Conservation (phyloP, 225 moss, liverwort and hornwort species). For the Polytrichum commune region DNA sequence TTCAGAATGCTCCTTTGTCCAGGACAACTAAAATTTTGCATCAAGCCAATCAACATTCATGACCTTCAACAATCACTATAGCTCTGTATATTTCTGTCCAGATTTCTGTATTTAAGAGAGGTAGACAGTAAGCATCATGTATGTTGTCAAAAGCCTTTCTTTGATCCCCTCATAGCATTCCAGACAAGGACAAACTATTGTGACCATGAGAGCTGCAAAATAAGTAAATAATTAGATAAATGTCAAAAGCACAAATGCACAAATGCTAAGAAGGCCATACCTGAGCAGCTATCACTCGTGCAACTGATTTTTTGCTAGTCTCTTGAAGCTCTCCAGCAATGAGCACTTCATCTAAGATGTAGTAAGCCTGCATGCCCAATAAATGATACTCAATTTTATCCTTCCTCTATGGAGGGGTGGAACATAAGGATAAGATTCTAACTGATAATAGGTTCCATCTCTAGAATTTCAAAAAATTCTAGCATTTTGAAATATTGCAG, state of each 20-base stretch:
- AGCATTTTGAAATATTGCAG: too few species aligned
- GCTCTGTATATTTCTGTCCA: too few species aligned
- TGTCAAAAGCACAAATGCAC: too few species aligned
- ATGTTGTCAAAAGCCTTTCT: too few species aligned
- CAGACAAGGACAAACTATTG: too few species aligned
- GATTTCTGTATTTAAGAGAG: too few species aligned
- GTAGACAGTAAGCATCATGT: too few species aligned
- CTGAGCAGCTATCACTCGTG: slow-evolving; percentile 98
- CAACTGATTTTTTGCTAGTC: slow-evolving; percentile 98
- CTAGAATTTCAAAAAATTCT: too few species aligned
- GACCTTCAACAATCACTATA: background rate
- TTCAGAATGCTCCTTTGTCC: background rate
- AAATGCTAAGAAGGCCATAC: slow-evolving; percentile 23
- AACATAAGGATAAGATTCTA: too few species aligned
- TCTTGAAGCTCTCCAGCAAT: slow-evolving; percentile 99
- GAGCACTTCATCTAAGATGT: slow-evolving; percentile 95
- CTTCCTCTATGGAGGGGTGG: background rate
- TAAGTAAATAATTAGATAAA: too few species aligned
- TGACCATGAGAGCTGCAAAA: too few species aligned
- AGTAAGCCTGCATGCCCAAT: slow-evolving; percentile 72
- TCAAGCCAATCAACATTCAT: background rate
- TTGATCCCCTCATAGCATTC: background rate
- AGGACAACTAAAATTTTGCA: background rate
- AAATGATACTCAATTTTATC: slow-evolving; percentile 4
- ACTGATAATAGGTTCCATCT: too few species aligned